Base-by-base conservation (phyloP, 768 basidiomycete species). In the Pluteus cervinus region DNA sequence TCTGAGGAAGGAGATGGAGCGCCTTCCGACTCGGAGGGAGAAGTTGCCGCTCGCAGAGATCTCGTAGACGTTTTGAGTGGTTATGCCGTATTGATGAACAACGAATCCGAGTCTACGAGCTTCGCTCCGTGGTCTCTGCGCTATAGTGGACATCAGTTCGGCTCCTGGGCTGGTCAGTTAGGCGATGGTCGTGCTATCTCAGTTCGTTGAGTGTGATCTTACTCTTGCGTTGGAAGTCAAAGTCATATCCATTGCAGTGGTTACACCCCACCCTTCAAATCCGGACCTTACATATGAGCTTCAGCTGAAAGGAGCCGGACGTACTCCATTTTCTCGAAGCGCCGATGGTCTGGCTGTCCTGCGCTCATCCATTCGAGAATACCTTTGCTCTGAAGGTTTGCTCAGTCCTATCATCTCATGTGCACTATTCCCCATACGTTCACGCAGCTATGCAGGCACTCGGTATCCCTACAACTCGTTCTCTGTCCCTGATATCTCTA, bases 161-260 rank as follows among this genome's bases (percentile, higher is more conserved):
- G 90, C 1, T 61, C 53, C 3, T 97, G 85, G 81, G 93, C 96
- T 1, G 91, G 92, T 17, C 96, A 97, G 54, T 70, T 99, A 4
- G 96, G 96, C 9, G 94, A 98, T 51, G 96, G 96, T 0, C 73
- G 96, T 12, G 94, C 96, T 1, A 87, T 90, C n/a, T 87, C 86
- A 7, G 76, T 99, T 35, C 61, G 71, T 72, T 40, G 43, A 58
- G 36, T 24, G 29, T 4, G 4, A 22, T 22, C 36, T 33, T 35
- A 12, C 31, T 10, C n/a, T 29, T 40, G 17, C 6, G 17, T 42
- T 29, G 28, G 8, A 16, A 11, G 36, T 10, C 29, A 29, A 20
- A 43, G 33, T 33, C 24, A 16, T 4, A 11, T 6, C 25, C 7
- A 10, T 23, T 34, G 9, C 43, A 89, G 87, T 88, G 40, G 79